Base-by-base conservation (phyloP, 345 rosid genomes). In the Lumnitzera racemosa region DNA sequence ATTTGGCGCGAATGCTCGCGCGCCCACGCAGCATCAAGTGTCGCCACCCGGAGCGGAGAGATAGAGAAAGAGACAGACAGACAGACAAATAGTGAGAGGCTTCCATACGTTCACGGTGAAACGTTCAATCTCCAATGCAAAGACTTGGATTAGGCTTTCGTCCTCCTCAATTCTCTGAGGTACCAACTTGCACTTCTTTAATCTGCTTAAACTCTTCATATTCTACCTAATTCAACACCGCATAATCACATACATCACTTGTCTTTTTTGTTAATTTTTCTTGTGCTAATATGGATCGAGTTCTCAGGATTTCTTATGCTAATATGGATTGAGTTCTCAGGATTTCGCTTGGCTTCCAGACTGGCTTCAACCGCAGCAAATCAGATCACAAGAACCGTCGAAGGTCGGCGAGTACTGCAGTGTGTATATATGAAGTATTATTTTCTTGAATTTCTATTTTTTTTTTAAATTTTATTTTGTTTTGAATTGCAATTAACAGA, bases 131-230 rank as follows among this genome's bases (percentile, higher is more conserved):
- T 63, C 49, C 61, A 27, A 72, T 71, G 71, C 59, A 72, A 47
- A 64, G 68, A 64, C 52, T 36, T 2, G 43, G 43, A 9, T 52
- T 69, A 70, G 85, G 82, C 69, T 78, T 84, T 71, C 90, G 82
- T 48, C 78, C 51, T 65, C 83, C 87, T 51, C 87, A 73, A 59
- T 80, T 82, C 68, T 78, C 84, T 48, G 85, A 82, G 80, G 88
- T 78, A 67, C 54, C 59, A 12, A 15, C 41, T 47, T 17, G 31
- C 47, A 13, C 15, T 61, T 61, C 13, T 10, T 43, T 43, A 36
- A 36, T 36, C 43, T 36, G 20, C 36, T 29, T 29, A 3, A 6
- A 29, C 36, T 29, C 36, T 2, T 29, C 36, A 16, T n/a, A 20
- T 53, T 27, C 13, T 27, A 12, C 5, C 20, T 20, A 13, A 4